Evolutionary conservation across 2,329 filamentous ascomycete species (phyloP).

Genomic region (Rutstroemia sp.): DNA sequence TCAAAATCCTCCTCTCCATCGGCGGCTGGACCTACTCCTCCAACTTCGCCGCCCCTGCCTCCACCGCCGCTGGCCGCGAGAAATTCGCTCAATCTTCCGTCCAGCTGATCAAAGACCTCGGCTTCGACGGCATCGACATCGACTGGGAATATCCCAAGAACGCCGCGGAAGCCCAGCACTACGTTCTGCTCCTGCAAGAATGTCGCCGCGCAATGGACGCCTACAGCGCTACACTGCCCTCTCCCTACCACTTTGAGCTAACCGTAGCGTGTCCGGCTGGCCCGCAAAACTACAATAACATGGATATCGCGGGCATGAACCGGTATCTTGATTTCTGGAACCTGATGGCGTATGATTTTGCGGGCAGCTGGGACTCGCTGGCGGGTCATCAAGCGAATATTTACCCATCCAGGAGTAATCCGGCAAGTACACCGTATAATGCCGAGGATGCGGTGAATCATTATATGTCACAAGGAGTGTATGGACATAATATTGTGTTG

Average conservation of each 20-base stretch:
- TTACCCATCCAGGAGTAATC: conserved; percentile 48
- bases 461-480: conserved; percentile 61
- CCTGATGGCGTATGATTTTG: conserved; percentile 83
- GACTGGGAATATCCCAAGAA: conserved; percentile 62
- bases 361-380: conserved; percentile 68
- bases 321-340: conserved; percentile 66
- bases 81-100: conserved; percentile 70
- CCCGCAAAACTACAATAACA: conserved; percentile 51
- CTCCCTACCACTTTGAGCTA: conserved; percentile 48
- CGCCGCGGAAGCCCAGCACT: conserved; percentile 46
- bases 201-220: conserved; percentile 51
- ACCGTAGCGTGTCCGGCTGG: conserved; percentile 59
- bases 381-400: conserved; percentile 80
- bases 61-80: conserved; percentile 59
- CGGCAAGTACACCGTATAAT: conserved; percentile 68
- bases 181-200: conserved; percentile 49
- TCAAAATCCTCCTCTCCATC: conserved; percentile 81
- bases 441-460: conserved; percentile 61
- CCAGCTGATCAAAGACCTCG: conserved; percentile 68
- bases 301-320: conserved; percentile 60
- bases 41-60: conserved; percentile 73
- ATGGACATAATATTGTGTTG: conserved; percentile 67
- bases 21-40: conserved; percentile 88
- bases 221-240: conserved; percentile 40
- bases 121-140: conserved; percentile 66